phyloP scores from a whole-genome alignment of 2,329 filamentous ascomycete species.

The Alternaria viburni region DNA sequence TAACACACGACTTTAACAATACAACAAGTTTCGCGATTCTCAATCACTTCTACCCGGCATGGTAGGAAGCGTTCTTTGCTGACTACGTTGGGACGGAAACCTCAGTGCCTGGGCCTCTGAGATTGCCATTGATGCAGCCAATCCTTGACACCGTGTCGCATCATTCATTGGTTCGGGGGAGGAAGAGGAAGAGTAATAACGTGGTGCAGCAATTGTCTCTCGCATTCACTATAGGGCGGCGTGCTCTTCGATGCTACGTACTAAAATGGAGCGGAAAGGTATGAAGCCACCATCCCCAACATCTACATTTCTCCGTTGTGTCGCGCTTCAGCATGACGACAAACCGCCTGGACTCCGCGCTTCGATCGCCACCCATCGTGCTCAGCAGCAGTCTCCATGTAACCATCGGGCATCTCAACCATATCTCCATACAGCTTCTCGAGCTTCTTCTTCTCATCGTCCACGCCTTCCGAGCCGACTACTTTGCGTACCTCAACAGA shows the following conservation, averaged over 20 bases:
- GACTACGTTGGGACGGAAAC: too few species aligned
- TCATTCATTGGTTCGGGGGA: too few species aligned
- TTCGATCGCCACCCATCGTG: constrained; percentile 21
- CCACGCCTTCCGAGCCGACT: constrained; percentile 8
- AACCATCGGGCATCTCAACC: constrained; percentile 2
- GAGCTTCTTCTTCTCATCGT: not conserved
- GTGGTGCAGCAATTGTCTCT: too few species aligned
- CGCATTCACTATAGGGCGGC: too few species aligned
- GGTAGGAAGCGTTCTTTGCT: too few species aligned
- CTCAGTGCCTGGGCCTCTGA: too few species aligned
- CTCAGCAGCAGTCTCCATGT: constrained; percentile 18
- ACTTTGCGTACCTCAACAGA: not conserved
- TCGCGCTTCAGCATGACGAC: constrained; percentile 2
- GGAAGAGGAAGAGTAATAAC: too few species aligned
- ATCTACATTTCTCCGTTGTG: not conserved
- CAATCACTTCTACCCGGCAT: not conserved
- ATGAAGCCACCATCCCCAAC: not conserved
- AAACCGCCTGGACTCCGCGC: constrained; percentile 14
- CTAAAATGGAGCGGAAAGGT: not conserved
- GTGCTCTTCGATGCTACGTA: not conserved
- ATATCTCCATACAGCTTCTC: constrained; percentile 17
- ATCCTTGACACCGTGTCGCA: too few species aligned
- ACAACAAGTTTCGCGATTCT: not conserved
- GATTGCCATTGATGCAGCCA: too few species aligned
- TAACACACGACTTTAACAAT: not conserved